Base-by-base conservation (phyloP, 371 early-diverging fungal genomes). In the Coemansia sp. region DNA sequence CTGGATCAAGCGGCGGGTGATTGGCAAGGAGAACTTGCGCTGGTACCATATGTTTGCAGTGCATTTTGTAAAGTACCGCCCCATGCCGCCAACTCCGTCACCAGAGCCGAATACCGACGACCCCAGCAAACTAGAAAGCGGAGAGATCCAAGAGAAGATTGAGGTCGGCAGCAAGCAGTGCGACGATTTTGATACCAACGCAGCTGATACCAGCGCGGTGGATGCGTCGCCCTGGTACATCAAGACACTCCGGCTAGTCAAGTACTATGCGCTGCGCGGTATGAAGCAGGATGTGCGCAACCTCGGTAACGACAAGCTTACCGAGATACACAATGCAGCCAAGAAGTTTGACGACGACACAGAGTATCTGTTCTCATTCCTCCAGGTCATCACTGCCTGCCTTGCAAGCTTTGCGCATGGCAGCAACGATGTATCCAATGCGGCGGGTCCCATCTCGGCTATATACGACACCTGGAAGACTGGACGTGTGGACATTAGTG, bases 351-450 rank as follows among this genome's bases (percentile, higher is more conserved):
- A 93, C 69, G 81, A 82, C 68, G 84, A 90, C 62, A 90, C 92
- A 34, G 95, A 94, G 77, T 84, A 86, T 59, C 84, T 94, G 63
- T 94, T 89, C 84, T 87, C 89, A 7, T 88, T 90, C 77, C 83
- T 94, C 39, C 95, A 94, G 79, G 84, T 94, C 67, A 73, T 91
- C 56, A 92, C 94, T 8, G 90, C 94, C n/a, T 83, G 87, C 66
- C 86, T 91, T 59, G 87, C 92, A 18, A 93, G 93, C 52, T 93
- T 94, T 80, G 87, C 92, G 54, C 95, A 94, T 81, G 95, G 95
- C 59, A 88, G 91, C 52, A 94, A 94, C 76, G 94, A 94, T 77
- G 92, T 94, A 10, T 87, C 93, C 62, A 94, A 94, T 69, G 93
- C 92, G 39, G 85, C 92, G 54, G 94, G 95, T 16, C 94, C 95